Conservation (phyloP, 345 rosid genomes). For the Hibiscus trionum region DNA sequence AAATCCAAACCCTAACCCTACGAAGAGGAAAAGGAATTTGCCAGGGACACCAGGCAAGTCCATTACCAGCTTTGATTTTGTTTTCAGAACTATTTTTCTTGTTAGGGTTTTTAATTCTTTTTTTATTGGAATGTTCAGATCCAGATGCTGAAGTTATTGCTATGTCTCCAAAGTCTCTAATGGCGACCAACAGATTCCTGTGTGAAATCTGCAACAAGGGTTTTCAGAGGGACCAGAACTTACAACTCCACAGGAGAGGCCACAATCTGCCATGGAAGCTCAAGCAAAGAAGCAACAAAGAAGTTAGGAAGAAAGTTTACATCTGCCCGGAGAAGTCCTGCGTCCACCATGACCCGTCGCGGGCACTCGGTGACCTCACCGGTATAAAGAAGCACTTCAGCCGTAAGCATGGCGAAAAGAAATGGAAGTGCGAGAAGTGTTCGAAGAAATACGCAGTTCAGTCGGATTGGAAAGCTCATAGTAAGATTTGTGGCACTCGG, state of each 20-base stretch:
- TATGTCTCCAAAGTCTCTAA: slow-evolving; percentile 64
- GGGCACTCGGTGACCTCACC: slow-evolving; percentile 15
- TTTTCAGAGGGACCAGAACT: slow-evolving; percentile 83
- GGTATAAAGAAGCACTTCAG: slow-evolving; percentile 16
- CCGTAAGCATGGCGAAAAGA: slow-evolving; percentile 17
- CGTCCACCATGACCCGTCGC: slow-evolving; percentile 14
- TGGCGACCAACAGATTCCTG: slow-evolving; percentile 74
- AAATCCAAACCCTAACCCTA: slow-evolving; percentile 33
- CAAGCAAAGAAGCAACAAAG: slow-evolving; percentile 71
- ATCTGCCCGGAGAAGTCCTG: slow-evolving; percentile 24
- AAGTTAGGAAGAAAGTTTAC: slow-evolving; percentile 38
- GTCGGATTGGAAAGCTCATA: slow-evolving; percentile 94
- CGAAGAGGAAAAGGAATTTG: slow-evolving; percentile 37
- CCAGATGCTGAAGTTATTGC: slow-evolving; percentile 89
- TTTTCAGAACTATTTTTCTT: neutral
- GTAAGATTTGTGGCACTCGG: slow-evolving; percentile 78
- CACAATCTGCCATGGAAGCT: slow-evolving; percentile 92
- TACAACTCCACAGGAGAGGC: slow-evolving; percentile 79
- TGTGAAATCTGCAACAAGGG: slow-evolving; percentile 93
- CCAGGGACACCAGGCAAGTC: slow-evolving; percentile 18
- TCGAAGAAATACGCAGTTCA: slow-evolving; percentile 79
- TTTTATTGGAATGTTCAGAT: slow-evolving; percentile 29
- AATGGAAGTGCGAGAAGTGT: slow-evolving; percentile 48
- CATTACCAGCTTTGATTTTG: neutral
- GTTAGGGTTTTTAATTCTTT: neutral